phyloP scores from a whole-genome alignment of 106 monocot genomes.

The Cymbidium sinense region DNA sequence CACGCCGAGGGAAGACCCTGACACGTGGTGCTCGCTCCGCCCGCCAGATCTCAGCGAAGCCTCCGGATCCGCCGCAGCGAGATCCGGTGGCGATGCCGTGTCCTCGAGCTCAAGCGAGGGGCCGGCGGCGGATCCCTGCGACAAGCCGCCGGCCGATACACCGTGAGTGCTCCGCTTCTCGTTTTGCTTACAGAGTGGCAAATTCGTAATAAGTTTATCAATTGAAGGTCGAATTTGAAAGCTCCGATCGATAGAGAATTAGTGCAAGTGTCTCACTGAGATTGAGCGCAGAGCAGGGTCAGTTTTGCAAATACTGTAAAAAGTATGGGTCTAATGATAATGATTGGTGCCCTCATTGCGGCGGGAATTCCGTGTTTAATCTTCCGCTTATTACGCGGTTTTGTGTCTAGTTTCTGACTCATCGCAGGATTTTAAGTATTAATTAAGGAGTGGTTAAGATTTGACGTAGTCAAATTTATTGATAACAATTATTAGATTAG shows the following conservation, averaged over 20 bases:
- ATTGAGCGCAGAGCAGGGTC: not conserved
- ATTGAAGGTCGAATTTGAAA: not conserved
- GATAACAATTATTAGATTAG: not conserved
- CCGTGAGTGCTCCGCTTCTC: constrained; percentile 30
- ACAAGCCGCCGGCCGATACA: constrained; percentile 25
- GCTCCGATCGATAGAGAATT: not conserved
- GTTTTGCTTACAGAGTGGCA: constrained; percentile 5
- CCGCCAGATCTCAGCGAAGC: constrained; percentile 4
- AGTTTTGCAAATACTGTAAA: no score
- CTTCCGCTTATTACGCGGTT: constrained; percentile 15
- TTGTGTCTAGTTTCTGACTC: constrained; percentile 4
- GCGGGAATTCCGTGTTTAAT: constrained; percentile 39
- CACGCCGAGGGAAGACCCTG: not conserved
- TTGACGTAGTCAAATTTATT: not conserved
- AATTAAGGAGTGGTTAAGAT: constrained; percentile 1
- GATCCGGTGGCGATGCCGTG: constrained; percentile 15
- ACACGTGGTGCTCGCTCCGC: not conserved
- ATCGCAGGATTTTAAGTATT: not conserved
- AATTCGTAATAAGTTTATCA: constrained; percentile 17
- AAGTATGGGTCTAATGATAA: not conserved
- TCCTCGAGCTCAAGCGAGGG: constrained; percentile 62
- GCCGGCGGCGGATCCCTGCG: constrained; percentile 17
- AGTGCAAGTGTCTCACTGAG: not conserved
- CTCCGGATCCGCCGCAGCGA: not conserved
- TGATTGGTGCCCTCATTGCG: constrained; percentile 9